Percentiles rank a stretch among this genome's conserved stretches.
Evolutionary conservation across 306 rosid species (phyloP).

Genomic region (Cercis canadensis): DNA sequence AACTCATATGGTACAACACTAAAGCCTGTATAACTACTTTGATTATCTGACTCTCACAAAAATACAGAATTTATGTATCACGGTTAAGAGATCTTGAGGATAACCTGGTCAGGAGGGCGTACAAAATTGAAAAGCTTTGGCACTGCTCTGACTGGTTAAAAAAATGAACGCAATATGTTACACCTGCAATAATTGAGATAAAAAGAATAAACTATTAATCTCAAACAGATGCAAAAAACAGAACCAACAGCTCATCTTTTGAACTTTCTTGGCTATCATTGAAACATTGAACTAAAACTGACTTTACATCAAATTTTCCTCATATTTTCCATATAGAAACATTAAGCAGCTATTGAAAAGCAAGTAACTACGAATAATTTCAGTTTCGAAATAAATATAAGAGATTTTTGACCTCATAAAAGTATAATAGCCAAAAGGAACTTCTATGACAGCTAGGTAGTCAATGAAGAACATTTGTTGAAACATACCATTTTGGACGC

Average conservation of each 20-base stretch:
- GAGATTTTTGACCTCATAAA: conserved; percentile 13
- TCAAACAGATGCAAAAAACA: conserved; percentile 16
- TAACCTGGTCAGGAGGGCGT: conserved; percentile 56
- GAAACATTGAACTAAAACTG: conserved; percentile 30
- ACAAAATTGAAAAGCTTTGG: conserved; percentile 45
- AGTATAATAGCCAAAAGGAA: conserved; percentile 28
- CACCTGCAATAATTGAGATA: conserved; percentile 40
- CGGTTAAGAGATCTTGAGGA: conserved; percentile 36
- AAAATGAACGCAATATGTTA: conserved; percentile 39
- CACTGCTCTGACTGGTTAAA: conserved; percentile 48
- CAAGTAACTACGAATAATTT: neutral
- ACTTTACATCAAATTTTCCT: conserved; percentile 18
- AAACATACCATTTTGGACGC: conserved; percentile 63
- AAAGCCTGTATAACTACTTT: conserved; percentile 36
- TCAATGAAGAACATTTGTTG: conserved; percentile 26
- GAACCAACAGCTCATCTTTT: conserved; percentile 10
- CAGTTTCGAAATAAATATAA: conserved; percentile 20
- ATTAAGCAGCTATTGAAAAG: neutral
- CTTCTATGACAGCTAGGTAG: conserved; percentile 28
- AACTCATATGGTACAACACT: conserved; percentile 44
- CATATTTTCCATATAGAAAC: neutral
- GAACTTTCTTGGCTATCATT: conserved; percentile 2
- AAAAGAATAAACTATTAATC: conserved; percentile 5
- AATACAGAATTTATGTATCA: conserved; percentile 30
- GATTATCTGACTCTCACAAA: conserved; percentile 37